Evolutionary conservation across 768 basidiomycete species (phyloP), one percentile per base, ranked within the genome.

Genomic region (Boletus insuetus): DNA sequence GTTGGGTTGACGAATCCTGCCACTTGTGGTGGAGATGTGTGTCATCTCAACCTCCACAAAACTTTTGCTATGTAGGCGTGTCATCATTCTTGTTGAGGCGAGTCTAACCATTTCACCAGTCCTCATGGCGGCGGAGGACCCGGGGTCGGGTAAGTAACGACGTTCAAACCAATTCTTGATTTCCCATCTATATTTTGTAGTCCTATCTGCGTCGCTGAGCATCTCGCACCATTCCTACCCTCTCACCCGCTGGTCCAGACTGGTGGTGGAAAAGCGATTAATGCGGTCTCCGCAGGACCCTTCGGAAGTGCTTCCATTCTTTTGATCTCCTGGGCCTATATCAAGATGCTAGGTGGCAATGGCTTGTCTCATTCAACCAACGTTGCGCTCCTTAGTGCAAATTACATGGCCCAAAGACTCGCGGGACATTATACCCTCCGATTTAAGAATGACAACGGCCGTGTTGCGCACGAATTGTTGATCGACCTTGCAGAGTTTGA

Each of bases 51-150:
- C 74, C 78, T 98, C 35, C 97, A 99, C 79, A 99, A 98, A 76
- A 96, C 94, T 2, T 97, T 97, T 68, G 89, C 94, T 8, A 98
- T 97, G 89, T 92, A 67, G 54, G 88, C 64, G 6, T 26, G 24
- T 38, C 3, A 24, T 49, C 40, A 20, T 43, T 22, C 14, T 46
- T 22, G 19, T 41, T 17, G 45, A 24, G 10, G 8, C 38, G 11
- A 42, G 13, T 40, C 49, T 53, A 13, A 53, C 41, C 19, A 31
- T 38, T 41, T 53, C 52, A 9, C 24, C 51, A 94, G 91, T 67
- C 96, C 96, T 39, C 96, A 98, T 69, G 96, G 96, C 56, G 96
- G 96, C 46, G 96, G 96, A 49, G 96, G 96, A 53, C 97, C 97
- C 50, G 96, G 96, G 57, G 89, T 97, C 56, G 94, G 94, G 87